phyloP scores from a whole-genome alignment of 2,329 filamentous ascomycete species.

The Scedosporium dehoogii region DNA sequence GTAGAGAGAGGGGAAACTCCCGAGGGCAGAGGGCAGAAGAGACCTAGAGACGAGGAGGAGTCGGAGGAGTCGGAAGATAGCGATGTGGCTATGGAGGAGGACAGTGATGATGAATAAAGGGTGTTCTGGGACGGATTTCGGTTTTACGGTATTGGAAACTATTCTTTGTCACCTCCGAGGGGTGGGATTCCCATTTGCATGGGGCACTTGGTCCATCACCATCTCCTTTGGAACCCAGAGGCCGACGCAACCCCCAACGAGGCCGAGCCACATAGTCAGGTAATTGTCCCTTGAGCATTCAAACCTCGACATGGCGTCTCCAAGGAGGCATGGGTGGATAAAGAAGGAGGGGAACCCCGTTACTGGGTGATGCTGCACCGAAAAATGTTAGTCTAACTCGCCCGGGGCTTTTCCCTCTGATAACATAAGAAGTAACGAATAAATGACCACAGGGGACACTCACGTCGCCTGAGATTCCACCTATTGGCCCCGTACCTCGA shows the following conservation, averaged over 20 bases:
- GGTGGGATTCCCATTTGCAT: background rate
- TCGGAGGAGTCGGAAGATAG: slow-evolving; percentile 55
- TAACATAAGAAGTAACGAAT: background rate
- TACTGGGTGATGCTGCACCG: slow-evolving; percentile 66
- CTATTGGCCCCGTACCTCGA: slow-evolving; percentile 51
- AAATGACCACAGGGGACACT: slow-evolving; percentile 25
- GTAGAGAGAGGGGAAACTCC: slow-evolving; percentile 29
- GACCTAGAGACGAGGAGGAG: slow-evolving; percentile 55
- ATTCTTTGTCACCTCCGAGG: background rate
- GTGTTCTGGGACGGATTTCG: background rate
- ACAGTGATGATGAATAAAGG: slow-evolving; percentile 61
- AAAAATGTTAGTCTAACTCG: slow-evolving; percentile 13
- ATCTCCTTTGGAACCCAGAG: slow-evolving; percentile 67
- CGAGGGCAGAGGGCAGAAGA: slow-evolving; percentile 57
- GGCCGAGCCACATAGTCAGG: slow-evolving; percentile 79
- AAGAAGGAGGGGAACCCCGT: slow-evolving; percentile 75
- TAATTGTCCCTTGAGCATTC: slow-evolving; percentile 57
- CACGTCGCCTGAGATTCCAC: slow-evolving; percentile 69
- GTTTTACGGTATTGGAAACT: background rate
- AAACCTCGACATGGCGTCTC: slow-evolving; percentile 65
- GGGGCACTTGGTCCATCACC: slow-evolving; percentile 22
- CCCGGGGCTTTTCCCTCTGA: slow-evolving; percentile 6
- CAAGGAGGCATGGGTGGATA: slow-evolving; percentile 84
- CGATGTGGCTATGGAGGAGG: slow-evolving; percentile 60
- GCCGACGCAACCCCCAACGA: slow-evolving; percentile 71